phyloP scores from a whole-genome alignment of 305 asterid species.

The Solanum hybrid region DNA sequence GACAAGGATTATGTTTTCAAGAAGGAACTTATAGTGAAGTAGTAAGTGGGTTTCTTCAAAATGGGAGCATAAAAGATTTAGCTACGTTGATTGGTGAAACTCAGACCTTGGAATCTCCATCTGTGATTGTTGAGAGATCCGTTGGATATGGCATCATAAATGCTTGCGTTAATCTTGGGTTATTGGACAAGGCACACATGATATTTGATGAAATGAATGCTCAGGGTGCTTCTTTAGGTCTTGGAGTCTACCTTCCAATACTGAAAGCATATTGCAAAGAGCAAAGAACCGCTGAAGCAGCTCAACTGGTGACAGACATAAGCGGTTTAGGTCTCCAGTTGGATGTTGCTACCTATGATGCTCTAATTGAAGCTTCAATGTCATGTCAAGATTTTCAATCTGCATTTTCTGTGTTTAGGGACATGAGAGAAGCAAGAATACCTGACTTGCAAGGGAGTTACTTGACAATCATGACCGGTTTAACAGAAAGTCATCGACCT shows the following conservation, averaged over 20 bases:
- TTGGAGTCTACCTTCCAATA: constrained; percentile 73
- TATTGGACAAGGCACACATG: constrained; percentile 63
- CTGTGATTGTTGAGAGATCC: constrained; percentile 41
- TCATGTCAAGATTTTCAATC: constrained; percentile 87
- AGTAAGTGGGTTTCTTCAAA: constrained; percentile 46
- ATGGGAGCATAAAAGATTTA: constrained; percentile 43
- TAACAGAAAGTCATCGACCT: constrained; percentile 86
- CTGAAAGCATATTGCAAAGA: constrained; percentile 70
- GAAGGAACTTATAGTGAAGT: constrained; percentile 53
- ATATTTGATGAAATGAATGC: constrained; percentile 80
- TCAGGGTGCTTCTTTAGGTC: constrained; percentile 51
- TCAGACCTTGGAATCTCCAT: constrained; percentile 58
- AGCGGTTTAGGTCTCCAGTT: constrained; percentile 48
- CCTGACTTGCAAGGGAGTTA: constrained; percentile 58
- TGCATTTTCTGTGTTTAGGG: constrained; percentile 78
- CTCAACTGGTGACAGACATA: constrained; percentile 69
- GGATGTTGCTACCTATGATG: constrained; percentile 53
- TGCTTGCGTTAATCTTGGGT: constrained; percentile 54
- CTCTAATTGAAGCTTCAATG: constrained; percentile 79
- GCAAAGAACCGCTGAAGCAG: constrained; percentile 75
- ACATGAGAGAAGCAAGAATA: constrained; percentile 77
- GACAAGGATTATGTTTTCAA: constrained; percentile 20
- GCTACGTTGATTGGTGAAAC: constrained; percentile 58
- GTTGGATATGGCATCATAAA: constrained; percentile 60
- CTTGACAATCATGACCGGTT: constrained; percentile 87